These are phyloP conservation scores for Mortierella sp. DNA, from an alignment of 371 early-diverging fungal genomes.

Conservation along the genomic window DNA sequence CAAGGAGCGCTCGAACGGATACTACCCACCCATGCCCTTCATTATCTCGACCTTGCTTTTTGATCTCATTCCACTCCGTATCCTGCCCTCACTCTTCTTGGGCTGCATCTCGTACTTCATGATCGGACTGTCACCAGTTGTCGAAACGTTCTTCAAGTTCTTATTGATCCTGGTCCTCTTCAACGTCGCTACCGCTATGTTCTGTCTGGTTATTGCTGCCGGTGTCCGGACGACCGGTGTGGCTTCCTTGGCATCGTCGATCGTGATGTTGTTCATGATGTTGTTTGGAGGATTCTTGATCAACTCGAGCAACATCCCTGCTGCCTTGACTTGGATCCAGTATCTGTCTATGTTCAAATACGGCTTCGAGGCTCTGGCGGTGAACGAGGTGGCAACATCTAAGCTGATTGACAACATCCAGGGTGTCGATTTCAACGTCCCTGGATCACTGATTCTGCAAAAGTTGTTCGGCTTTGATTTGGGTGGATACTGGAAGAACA, in stretches of 20 bases:
- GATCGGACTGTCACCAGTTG: conserved; percentile 84
- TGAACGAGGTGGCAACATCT: conserved; percentile 57
- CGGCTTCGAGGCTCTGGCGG: conserved; percentile 65
- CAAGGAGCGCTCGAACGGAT: conserved; percentile 88
- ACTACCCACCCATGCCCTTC: conserved; percentile 83
- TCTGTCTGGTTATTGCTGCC: conserved; percentile 85
- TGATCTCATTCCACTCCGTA: conserved; percentile 83
- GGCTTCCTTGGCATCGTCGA: conserved; percentile 80
- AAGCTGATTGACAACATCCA: conserved; percentile 30
- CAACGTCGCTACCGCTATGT: conserved; percentile 83
- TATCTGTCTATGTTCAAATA: conserved; percentile 73
- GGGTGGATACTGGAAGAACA: conserved; percentile 59
- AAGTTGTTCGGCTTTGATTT: conserved; percentile 59
- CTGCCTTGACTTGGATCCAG: conserved; percentile 65
- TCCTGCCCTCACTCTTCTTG: conserved; percentile 88
- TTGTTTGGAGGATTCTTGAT: conserved; percentile 91
- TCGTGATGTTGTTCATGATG: conserved; percentile 91
- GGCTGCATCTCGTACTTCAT: conserved; percentile 87
- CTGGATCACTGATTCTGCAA: conserved; percentile 57
- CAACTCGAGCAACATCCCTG: conserved; percentile 77
- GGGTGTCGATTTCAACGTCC: conserved; percentile 38
- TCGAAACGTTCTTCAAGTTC: conserved; percentile 80
- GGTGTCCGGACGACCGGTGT: conserved; percentile 80
- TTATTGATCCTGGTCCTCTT: conserved; percentile 88
- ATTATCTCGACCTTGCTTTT: conserved; percentile 84